These are phyloP conservation scores for Colletotrichum falcatum DNA, from an alignment of 2,329 filamentous ascomycete species.

Conservation along the genomic window DNA sequence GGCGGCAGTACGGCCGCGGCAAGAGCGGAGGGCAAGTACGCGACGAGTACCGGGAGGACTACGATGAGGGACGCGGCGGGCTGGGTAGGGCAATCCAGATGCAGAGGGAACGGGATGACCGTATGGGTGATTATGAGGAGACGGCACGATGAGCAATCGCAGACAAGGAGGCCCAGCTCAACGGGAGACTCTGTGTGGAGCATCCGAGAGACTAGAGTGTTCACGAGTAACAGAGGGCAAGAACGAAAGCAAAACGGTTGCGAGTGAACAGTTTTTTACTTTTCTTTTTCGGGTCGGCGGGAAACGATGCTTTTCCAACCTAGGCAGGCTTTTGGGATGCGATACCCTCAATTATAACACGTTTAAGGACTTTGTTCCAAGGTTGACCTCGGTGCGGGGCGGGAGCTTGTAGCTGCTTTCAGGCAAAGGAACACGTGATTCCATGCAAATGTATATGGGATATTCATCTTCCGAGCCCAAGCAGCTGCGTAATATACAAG, in stretches of 20 bases:
- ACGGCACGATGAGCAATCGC: conserved; percentile 7
- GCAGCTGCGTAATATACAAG: conserved; percentile 33
- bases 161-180: conserved; percentile 33
- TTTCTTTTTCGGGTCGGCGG: background rate
- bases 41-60: conserved; percentile 98
- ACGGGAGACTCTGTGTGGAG: conserved; percentile 40
- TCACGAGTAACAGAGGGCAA: conserved; percentile 59
- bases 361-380: conserved; percentile 4
- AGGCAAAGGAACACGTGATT: background rate
- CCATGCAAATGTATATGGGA: background rate
- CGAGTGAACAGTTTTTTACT: background rate
- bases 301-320: conserved; percentile 13
- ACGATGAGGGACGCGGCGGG: conserved; percentile 92
- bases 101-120: conserved; percentile 55
- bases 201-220: too few relatives aligned
- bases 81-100: conserved; percentile 80
- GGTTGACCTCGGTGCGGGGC: background rate
- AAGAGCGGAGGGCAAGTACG: conserved; percentile 97
- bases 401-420: conserved; percentile 10
- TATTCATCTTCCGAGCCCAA: background rate
- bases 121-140: conserved; percentile 56
- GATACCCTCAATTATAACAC: conserved; percentile 39
- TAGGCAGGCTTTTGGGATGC: conserved; percentile 32
- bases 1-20: conserved; percentile 93
- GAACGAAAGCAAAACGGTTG: conserved; percentile 16